A percentile compares a stretch with the other conserved stretches of the same genome.
These are phyloP conservation scores for Neofusicoccum sp. DNA, from an alignment of 2,329 filamentous ascomycete species.

Conservation along the genomic window DNA sequence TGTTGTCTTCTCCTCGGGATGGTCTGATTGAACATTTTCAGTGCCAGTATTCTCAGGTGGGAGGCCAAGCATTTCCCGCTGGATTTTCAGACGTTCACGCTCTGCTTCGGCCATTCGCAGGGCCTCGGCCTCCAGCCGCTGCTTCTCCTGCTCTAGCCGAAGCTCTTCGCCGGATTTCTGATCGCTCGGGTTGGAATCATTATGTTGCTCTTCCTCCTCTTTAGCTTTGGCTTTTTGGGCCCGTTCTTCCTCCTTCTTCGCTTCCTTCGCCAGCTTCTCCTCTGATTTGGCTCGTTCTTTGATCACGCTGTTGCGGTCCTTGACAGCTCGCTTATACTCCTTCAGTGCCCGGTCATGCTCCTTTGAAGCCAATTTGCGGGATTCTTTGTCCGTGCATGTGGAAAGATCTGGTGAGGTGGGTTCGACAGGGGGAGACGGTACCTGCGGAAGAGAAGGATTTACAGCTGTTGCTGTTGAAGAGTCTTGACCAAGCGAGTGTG, in stretches of 20 bases:
- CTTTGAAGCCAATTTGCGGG: slow-evolving; percentile 67
- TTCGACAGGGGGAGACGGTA: slow-evolving; percentile 53
- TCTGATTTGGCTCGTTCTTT: slow-evolving; percentile 61
- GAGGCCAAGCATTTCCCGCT: slow-evolving; percentile 13
- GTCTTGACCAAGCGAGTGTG: neutral
- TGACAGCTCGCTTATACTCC: slow-evolving; percentile 64
- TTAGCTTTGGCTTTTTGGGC: slow-evolving; percentile 24
- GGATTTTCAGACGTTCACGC: neutral
- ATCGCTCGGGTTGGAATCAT: slow-evolving; percentile 18
- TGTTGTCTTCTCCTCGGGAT: neutral
- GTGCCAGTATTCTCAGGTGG: neutral
- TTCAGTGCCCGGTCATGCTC: slow-evolving; percentile 64
- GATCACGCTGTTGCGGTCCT: slow-evolving; percentile 64
- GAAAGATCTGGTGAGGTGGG: slow-evolving; percentile 50
- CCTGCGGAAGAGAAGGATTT: neutral
- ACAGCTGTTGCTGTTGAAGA: neutral
- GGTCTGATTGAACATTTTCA: neutral
- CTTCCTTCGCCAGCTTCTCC: slow-evolving; percentile 43
- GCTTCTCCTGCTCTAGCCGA: slow-evolving; percentile 28
- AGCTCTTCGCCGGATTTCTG: slow-evolving; percentile 22
- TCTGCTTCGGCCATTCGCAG: slow-evolving; percentile 12
- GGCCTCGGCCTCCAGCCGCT: slow-evolving; percentile 29
- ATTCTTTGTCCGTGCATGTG: slow-evolving; percentile 61
- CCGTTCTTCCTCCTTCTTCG: slow-evolving; percentile 30
- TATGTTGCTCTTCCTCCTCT: slow-evolving; percentile 23